Evolutionary conservation across 345 rosid genomes (phyloP), one percentile per base, ranked within the genome.

Genomic region (Gynandropsis gynandra): DNA sequence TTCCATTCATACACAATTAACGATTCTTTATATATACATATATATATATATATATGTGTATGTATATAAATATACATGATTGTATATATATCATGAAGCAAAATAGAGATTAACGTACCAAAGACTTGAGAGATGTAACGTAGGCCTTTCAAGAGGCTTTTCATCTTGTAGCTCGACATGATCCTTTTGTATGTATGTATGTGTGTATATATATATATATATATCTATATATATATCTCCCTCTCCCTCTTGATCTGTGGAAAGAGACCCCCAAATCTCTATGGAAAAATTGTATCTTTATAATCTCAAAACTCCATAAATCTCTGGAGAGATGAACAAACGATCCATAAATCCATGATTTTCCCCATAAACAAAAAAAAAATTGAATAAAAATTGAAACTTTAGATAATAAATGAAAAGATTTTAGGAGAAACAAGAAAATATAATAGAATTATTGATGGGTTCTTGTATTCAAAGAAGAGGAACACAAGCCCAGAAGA

Each of bases 41-140:
- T 16, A 19, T 34, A 5, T 8, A 14, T 42, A 57, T 14, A 18
- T 4, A 31, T 31, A 15, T 11, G 36, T 7, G 7, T 10, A 14
- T 11, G 9, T 13, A 7, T 15, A 48, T 5, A 41, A 13, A 37
- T 16, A 8, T 16, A 17, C 12, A 5, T 12, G 12, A 46, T 41
- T 10, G 31, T 24, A 65, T 9, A 17, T 29, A 46, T 10, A 16
- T 19, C 17, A n/a, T 32, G 4, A 35, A 35, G 2, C 15, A 1
- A 44, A 36, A 47, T 34, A 29, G 16, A 1, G 16, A 12, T 61
- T 10, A 38, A 32, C 47, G 43, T 45, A 85, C 95, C 95, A 66
- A 85, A 85, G 16, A 85, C 80, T 57, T 82, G 80, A 66, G 89
- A 79, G 42, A 85, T 85, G 70, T 79, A 85, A 65, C 89, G 64